phyloP scores from a whole-genome alignment of 2,329 filamentous ascomycete genomes.

The Fusarium circinatum region DNA sequence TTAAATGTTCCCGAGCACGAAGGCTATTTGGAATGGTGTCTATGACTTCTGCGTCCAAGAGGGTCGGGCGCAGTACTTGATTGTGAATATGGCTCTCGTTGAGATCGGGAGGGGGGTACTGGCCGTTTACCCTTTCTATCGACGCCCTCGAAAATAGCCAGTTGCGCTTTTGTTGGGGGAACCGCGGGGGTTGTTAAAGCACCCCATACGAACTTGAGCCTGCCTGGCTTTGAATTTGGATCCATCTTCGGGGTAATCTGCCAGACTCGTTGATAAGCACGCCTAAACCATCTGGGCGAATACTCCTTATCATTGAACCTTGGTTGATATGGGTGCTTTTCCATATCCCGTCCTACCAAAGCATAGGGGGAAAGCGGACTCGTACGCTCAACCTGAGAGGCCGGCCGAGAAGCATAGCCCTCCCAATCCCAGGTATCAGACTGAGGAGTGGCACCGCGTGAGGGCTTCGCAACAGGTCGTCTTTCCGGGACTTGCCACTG shows the following conservation, averaged over 20 bases:
- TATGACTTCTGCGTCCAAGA: not conserved
- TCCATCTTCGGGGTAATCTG: slow-evolving; percentile 56
- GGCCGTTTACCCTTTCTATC: slow-evolving; percentile 41
- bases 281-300: slow-evolving; percentile 56
- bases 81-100: slow-evolving; percentile 7
- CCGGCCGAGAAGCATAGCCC: slow-evolving; percentile 52
- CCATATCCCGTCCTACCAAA: slow-evolving; percentile 32
- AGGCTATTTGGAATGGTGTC: not conserved
- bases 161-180: slow-evolving; percentile 48
- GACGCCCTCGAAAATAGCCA: slow-evolving; percentile 61
- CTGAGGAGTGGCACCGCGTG: not conserved
- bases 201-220: slow-evolving; percentile 60
- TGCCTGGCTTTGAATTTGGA: slow-evolving; percentile 44
- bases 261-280: slow-evolving; percentile 61
- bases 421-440: slow-evolving; percentile 56
- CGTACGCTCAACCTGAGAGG: slow-evolving; percentile 51
- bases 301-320: slow-evolving; percentile 47
- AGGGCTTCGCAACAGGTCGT: slow-evolving; percentile 35
- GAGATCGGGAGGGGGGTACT: slow-evolving; percentile 1
- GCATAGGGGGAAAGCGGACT: slow-evolving; percentile 47
- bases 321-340: slow-evolving; percentile 52
- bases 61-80: slow-evolving; percentile 5
- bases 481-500: slow-evolving; percentile 53
- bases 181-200: slow-evolving; percentile 41
- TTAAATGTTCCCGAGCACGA: not conserved